Base-by-base conservation (phyloP, 129 eudicot species). In the Flaveria brownii region DNA sequence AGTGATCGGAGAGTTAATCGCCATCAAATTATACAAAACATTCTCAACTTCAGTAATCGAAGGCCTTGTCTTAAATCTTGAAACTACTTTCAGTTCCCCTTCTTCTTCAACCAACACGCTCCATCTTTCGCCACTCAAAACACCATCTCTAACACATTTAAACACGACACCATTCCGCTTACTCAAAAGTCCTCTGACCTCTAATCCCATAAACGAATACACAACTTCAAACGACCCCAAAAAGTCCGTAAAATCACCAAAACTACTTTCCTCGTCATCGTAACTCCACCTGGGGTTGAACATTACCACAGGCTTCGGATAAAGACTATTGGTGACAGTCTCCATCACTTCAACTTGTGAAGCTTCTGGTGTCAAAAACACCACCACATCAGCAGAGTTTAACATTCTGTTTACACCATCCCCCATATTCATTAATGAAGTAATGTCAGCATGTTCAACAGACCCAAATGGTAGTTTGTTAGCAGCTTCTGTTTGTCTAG, bases 151-250 rank as follows among this genome's bases (percentile, higher is more conserved):
- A 66, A 82, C 96, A 86, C 87, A 84, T 79, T 82, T 94, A 42
- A 91, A 94, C 1, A 94, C 85, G 62, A 91, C 89, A 9, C 96
- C 98, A 67, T 87, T 84, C 77, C 89, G 82, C 88, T 82, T 94
- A 36, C 96, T 94, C 82, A 94, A 84, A 41, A 91, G 33, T 70
- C 97, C 98, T 81, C 84, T 87, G 23, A 93, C 97, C 77, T 88
- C 98, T 82, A 93, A 86, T 2, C 98, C 98, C 84, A 85, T 81
- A 72, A 93, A 93, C 65, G 96, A 91, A 87, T 90, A 93, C 47
- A 93, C 82, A 39, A 90, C 98, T 14, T 93, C 97, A 78, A 93
- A 93, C 16, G 98, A 87, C 5, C 96, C 88, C 82, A 87, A 75
- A 86, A 91, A 88, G 25, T 81, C 77, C n/a, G 76, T 51, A 87